Conservation (phyloP, 2,329 filamentous ascomycete genomes). For the Plectosphaerella cucumerina region DNA sequence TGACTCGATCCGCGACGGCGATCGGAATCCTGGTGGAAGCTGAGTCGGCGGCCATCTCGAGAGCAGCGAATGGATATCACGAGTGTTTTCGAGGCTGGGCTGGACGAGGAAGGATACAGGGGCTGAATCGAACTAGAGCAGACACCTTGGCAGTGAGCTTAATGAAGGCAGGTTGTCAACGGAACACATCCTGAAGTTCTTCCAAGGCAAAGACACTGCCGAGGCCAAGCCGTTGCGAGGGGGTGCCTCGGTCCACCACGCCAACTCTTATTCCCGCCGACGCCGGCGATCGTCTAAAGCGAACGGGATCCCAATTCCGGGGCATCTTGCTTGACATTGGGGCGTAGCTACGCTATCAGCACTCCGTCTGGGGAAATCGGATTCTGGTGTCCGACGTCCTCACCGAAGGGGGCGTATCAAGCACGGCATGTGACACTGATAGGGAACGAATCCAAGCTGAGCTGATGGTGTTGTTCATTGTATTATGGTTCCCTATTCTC, state of each 20-base stretch:
- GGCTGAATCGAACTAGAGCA: background rate
- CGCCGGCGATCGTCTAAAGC: background rate
- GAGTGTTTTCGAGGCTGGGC: constrained; percentile 12
- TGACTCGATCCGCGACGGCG: constrained; percentile 55
- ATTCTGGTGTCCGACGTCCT: background rate
- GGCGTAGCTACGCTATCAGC: background rate
- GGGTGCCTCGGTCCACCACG: background rate
- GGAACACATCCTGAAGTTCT: background rate
- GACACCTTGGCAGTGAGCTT: background rate
- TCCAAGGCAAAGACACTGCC: background rate
- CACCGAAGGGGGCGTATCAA: background rate
- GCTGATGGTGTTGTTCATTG: background rate
- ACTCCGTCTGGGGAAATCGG: background rate
- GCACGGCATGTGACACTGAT: background rate
- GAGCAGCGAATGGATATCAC: background rate
- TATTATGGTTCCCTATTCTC: background rate
- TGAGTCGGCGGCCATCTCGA: background rate
- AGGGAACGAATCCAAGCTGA: background rate
- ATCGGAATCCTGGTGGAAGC: background rate
- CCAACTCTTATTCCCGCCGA: background rate
- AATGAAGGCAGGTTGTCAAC: background rate
- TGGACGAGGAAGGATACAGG: constrained; percentile 8
- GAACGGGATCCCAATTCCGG: background rate
- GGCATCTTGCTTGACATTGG: background rate
- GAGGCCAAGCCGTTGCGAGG: background rate